These are phyloP conservation scores for Apiospora saccharicola DNA, from an alignment of 2,329 filamentous ascomycete genomes.

Conservation along the genomic window DNA sequence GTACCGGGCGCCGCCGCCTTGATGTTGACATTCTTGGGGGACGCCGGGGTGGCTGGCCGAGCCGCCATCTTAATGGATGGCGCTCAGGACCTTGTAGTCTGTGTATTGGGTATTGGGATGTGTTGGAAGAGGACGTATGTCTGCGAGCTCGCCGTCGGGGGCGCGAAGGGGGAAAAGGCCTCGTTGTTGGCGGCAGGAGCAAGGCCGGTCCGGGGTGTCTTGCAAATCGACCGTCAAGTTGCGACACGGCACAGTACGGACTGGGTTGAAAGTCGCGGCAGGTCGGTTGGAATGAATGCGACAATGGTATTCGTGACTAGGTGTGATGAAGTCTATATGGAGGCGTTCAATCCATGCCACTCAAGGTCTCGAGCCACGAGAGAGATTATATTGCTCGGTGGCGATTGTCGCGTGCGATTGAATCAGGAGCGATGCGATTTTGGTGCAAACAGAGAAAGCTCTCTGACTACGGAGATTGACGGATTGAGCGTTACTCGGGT, in stretches of 20 bases:
- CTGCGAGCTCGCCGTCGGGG: background rate
- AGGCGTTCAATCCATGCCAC: background rate
- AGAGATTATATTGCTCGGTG: background rate
- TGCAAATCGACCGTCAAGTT: conserved; percentile 10
- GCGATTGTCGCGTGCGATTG: conserved; percentile 18
- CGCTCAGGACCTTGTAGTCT: conserved; percentile 1
- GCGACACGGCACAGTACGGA: conserved; percentile 17
- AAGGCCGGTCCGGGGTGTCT: background rate
- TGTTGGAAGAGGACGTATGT: background rate
- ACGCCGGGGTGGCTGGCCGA: conserved; percentile 42
- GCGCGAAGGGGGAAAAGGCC: background rate
- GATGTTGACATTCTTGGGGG: conserved; percentile 62
- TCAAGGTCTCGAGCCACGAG: background rate
- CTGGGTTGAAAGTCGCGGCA: background rate
- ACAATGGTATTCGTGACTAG: background rate
- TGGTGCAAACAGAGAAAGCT: conserved; percentile 3
- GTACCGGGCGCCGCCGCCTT: conserved; percentile 65
- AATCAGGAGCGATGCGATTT: conserved; percentile 18
- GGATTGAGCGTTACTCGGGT: background rate
- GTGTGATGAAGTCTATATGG: background rate
- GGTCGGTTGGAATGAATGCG: conserved; percentile 3
- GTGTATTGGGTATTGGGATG: background rate
- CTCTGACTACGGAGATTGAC: background rate
- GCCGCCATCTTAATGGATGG: conserved; percentile 37
- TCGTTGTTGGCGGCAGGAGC: conserved; percentile 14